Evolutionary conservation across 331 rosid species (phyloP).

Genomic region (Saraca asoca): DNA sequence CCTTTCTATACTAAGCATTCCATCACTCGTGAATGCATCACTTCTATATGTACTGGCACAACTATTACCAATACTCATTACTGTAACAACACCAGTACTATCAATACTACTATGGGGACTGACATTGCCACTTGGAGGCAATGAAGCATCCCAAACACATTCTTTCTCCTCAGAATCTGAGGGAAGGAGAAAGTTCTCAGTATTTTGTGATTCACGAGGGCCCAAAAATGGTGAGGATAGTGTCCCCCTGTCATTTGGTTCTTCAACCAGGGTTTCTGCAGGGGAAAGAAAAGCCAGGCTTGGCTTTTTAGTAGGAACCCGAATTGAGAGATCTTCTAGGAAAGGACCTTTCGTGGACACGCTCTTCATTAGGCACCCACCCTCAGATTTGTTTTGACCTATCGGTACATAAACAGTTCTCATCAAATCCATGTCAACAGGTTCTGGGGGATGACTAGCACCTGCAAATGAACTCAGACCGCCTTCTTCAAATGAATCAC

Average conservation of each 20-base stretch:
- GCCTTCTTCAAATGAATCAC: conserved; percentile 62
- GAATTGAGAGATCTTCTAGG: conserved; percentile 71
- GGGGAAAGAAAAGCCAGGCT: conserved; percentile 58
- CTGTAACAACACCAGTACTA: conserved; percentile 73
- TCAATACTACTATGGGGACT: conserved; percentile 96
- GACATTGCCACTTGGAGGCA: conserved; percentile 98
- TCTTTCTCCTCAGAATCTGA: conserved; percentile 91
- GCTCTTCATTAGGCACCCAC: conserved; percentile 78
- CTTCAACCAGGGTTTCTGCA: conserved; percentile 65
- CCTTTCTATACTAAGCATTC: conserved; percentile 88
- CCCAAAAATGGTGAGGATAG: conserved; percentile 52
- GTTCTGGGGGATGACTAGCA: conserved; percentile 98
- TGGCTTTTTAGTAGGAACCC: conserved; percentile 65
- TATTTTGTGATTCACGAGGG: conserved; percentile 60
- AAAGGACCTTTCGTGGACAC: conserved; percentile 77
- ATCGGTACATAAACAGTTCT: conserved; percentile 78
- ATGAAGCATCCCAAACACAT: conserved; percentile 98
- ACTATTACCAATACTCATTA: conserved; percentile 79
- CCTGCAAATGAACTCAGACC: conserved; percentile 82
- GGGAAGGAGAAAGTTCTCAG: conserved; percentile 59
- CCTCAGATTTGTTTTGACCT: conserved; percentile 69
- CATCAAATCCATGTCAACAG: conserved; percentile 91
- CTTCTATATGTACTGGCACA: conserved; percentile 79
- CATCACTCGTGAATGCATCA: conserved; percentile 77
- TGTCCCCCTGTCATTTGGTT: conserved; percentile 49